phyloP scores from a whole-genome alignment of 768 basidiomycete species.

The Chalciporus piperatus region DNA sequence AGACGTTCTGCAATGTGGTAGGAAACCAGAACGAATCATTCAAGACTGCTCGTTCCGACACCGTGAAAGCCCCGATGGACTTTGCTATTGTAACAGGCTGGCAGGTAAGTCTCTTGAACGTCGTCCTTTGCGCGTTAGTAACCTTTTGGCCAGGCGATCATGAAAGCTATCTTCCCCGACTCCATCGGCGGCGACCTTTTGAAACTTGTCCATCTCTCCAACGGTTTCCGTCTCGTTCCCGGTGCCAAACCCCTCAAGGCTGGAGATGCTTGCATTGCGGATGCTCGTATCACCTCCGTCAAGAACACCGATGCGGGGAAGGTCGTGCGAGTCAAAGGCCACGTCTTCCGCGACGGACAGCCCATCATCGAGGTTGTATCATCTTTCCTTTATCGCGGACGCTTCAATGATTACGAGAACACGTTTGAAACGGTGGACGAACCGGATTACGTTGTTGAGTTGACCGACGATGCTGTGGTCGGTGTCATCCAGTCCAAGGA shows the following conservation, averaged over 20 bases:
- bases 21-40: constrained; percentile 92
- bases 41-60: constrained; percentile 67
- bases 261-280: constrained; percentile 87
- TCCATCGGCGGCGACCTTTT: constrained; percentile 91
- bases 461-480: constrained; percentile 74
- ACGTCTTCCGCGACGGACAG: constrained; percentile 71
- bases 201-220: constrained; percentile 95
- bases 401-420: constrained; percentile 90
- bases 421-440: constrained; percentile 94
- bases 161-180: constrained; percentile 95
- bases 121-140: not conserved
- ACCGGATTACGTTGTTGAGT: constrained; percentile 78
- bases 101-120: constrained; percentile 62
- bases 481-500: constrained; percentile 94
- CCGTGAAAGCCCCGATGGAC: constrained; percentile 92
- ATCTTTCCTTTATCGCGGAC: constrained; percentile 94
- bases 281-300: constrained; percentile 86
- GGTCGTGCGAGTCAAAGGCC: constrained; percentile 85
- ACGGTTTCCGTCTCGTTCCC: constrained; percentile 88
- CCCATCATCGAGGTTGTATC: constrained; percentile 93
- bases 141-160: constrained; percentile 75
- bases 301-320: constrained; percentile 91
- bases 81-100: constrained; percentile 98
- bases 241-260: constrained; percentile 74
- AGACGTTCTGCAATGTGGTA: constrained; percentile 88